A percentile compares a stretch with the other conserved stretches of the same genome.
Evolutionary conservation across 192 early-diverging fungal species (phyloP).

Genomic region (Helicostylum pulchrum): DNA sequence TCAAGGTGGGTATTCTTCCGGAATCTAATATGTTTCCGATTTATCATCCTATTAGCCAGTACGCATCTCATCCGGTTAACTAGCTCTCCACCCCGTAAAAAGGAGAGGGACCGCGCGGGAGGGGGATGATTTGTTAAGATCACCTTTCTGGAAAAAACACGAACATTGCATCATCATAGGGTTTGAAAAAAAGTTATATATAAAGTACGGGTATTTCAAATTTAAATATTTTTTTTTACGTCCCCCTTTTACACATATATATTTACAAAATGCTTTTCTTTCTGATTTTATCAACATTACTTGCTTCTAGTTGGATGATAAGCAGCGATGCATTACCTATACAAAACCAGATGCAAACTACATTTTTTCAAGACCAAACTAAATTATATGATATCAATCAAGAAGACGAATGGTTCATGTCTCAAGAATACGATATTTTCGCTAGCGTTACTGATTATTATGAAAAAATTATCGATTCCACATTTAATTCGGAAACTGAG

Average conservation of each 20-base stretch:
- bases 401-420: neutral
- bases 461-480: slow-evolving; percentile 2
- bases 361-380: neutral
- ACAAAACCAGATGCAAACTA: neutral
- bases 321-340: neutral
- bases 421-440: slow-evolving; percentile 5
- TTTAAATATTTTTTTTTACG: neutral
- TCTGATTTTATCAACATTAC: neutral
- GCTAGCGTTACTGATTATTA: neutral
- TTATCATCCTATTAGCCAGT: no score
- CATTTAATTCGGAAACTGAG: slow-evolving; percentile 1
- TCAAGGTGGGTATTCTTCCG: no score
- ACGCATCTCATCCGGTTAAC: no score
- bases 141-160: no score
- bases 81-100: no score
- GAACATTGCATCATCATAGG: no score
- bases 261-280: neutral
- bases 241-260: neutral
- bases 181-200: no score
- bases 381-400: neutral
- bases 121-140: no score
- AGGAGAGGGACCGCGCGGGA: no score
- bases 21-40: no score
- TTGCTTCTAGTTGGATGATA: neutral
- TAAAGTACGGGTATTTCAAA: no score